Base-by-base conservation (phyloP, 257 asterid species). In the Henckelia pumila region DNA sequence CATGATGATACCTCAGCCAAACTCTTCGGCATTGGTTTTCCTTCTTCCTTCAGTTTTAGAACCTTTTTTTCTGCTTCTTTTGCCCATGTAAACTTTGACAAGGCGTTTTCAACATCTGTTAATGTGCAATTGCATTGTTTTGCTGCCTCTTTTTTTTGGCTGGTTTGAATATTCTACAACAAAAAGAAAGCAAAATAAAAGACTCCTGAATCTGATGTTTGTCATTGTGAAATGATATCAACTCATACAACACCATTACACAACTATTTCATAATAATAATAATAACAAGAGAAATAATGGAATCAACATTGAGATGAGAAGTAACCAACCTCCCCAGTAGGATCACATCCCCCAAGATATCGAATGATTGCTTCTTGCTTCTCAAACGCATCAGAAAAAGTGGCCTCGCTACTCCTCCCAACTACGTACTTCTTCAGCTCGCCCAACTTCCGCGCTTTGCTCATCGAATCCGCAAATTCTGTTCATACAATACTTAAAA, bases 21-120 rank as follows among this genome's bases (percentile, higher is more conserved):
- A 77, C 78, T 89, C 86, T 80, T 92, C 14, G 98, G 98, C 80
- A 89, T 71, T 49, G 96, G 97, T 74, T 92, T 92, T 65, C 98
- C 96, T 64, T 92, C 95, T 56, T 75, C 85, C 71, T 92, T 75
- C 56, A 92, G 79, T 10, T 83, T 79, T 74, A 81, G 90, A 59
- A 87, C 21, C 83, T 89, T 91, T 56, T 30, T 56, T 67, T 91
- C 92, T 32, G 98, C 98, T 70, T 76, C 81, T 81, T 87, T 91
- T 22, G 95, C 96, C 98, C 98, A 91, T 56, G 92, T 84, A 76
- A 84, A 91, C 80, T 87, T 91, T 32, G 98, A 77, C 61, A 91
- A 67, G 49, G 88, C 72, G 75, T 67, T 85, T 70, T 91, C 96
- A 61, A 91, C 88, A 13, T 89, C 98, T 56, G 77, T 69, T 57